Conservation (phyloP, 306 rosid genomes). For the Rosa persica region DNA sequence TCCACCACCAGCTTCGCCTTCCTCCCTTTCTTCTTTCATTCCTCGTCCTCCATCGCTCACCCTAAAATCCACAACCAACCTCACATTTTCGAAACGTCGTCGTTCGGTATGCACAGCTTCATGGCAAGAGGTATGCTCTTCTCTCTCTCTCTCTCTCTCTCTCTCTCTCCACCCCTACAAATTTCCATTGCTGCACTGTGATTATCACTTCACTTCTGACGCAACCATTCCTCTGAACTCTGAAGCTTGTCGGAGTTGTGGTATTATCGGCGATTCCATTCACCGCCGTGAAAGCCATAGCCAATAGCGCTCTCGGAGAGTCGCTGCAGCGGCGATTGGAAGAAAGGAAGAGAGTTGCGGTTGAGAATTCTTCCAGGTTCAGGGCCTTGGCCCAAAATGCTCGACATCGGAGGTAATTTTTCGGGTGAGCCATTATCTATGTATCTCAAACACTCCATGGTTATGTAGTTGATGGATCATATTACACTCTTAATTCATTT, state of each 20-base stretch:
- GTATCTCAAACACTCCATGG: background rate
- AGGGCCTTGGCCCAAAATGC: constrained; percentile 55
- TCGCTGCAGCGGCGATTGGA: constrained; percentile 70
- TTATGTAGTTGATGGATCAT: background rate
- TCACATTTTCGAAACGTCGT: constrained; percentile 10
- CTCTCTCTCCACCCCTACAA: background rate
- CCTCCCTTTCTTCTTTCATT: constrained; percentile 16
- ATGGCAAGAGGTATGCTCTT: constrained; percentile 75
- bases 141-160: constrained; percentile 1
- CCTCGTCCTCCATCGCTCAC: background rate
- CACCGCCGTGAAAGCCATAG: constrained; percentile 83
- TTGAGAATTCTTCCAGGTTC: constrained; percentile 53
- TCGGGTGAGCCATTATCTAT: constrained; percentile 10
- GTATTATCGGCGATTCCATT: constrained; percentile 89
- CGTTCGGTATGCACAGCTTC: constrained; percentile 58
- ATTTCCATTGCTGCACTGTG: background rate
- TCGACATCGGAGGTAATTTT: constrained; percentile 69
- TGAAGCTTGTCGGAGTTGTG: constrained; percentile 84
- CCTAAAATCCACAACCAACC: constrained; percentile 4
- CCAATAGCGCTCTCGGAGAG: constrained; percentile 83
- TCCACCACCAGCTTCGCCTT: constrained; percentile 25
- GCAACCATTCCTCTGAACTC: background rate
- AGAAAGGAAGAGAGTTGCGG: constrained; percentile 49
- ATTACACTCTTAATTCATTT: background rate
- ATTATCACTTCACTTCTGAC: background rate